These are phyloP conservation scores for Xylaria acuta DNA, from an alignment of 495 filamentous ascomycete genomes.

Conservation along the genomic window DNA sequence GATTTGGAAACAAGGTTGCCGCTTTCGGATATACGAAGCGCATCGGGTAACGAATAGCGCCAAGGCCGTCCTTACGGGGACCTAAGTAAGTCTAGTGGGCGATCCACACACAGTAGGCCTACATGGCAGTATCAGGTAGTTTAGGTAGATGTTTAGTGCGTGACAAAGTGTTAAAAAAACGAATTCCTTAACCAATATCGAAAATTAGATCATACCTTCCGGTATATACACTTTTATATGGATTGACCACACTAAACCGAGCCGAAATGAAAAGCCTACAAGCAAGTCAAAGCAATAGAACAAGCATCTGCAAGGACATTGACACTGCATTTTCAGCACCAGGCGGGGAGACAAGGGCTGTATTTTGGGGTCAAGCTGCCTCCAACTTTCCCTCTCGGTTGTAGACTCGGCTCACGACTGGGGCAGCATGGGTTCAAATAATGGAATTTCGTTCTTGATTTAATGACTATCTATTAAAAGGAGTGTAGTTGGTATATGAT, in stretches of 20 bases:
- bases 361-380: background rate
- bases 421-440: background rate
- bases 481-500: slow-evolving; percentile 1
- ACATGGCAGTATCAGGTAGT: background rate
- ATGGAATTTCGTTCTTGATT: background rate
- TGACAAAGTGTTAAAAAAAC: background rate
- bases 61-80: background rate
- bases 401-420: background rate
- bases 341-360: background rate
- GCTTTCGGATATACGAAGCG: background rate
- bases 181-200: background rate
- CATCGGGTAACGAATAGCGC: too few species aligned
- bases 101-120: background rate
- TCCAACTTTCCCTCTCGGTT: background rate
- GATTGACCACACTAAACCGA: background rate
- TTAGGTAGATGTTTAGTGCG: background rate
- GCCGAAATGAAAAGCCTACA: background rate
- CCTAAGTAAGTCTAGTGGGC: background rate
- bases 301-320: too few species aligned
- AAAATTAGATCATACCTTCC: too few species aligned
- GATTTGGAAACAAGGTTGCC: background rate
- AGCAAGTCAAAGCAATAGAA: background rate
- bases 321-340: background rate
- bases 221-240: too few species aligned
- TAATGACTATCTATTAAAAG: slow-evolving; percentile 8